Percentiles rank a stretch among this genome's conserved stretches.
These are phyloP conservation scores for Chaetomium cochliodes DNA, from an alignment of 495 filamentous ascomycete genomes.

Conservation along the genomic window DNA sequence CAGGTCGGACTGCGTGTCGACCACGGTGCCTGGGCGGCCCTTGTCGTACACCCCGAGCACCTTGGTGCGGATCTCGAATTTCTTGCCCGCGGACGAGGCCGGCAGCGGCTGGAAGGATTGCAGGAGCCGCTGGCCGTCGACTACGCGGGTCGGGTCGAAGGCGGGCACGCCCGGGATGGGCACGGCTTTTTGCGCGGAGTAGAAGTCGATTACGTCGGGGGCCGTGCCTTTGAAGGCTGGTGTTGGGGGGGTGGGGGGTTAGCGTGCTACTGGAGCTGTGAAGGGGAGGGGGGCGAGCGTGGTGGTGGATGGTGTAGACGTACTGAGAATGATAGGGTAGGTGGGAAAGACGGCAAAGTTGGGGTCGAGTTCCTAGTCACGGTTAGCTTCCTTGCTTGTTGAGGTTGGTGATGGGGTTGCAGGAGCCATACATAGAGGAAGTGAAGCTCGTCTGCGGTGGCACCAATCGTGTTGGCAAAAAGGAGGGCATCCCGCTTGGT, in stretches of 20 bases:
- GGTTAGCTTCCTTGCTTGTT: constrained; percentile 26
- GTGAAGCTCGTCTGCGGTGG: constrained; percentile 80
- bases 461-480: constrained; percentile 84
- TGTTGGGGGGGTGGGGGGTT: background rate
- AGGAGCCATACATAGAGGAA: constrained; percentile 71
- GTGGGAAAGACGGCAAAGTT: constrained; percentile 83
- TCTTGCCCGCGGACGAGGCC: constrained; percentile 63
- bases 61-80: constrained; percentile 75
- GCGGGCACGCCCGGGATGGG: constrained; percentile 74
- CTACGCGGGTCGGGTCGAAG: constrained; percentile 69
- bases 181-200: constrained; percentile 57
- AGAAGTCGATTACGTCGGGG: constrained; percentile 84
- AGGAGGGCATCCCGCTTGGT: constrained; percentile 81
- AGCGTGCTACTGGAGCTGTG: background rate
- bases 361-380: constrained; percentile 70
- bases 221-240: constrained; percentile 78
- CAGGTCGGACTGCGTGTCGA: constrained; percentile 76
- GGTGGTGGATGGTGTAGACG: constrained; percentile 28
- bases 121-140: constrained; percentile 84
- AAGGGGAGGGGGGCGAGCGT: background rate
- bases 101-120: constrained; percentile 77
- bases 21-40: constrained; percentile 76
- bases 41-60: constrained; percentile 90
- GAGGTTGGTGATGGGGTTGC: background rate
- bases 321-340: constrained; percentile 79